These are phyloP conservation scores for Candida pseudofarinosa DNA, from an alignment of 805 yeast species.

Conservation along the genomic window DNA sequence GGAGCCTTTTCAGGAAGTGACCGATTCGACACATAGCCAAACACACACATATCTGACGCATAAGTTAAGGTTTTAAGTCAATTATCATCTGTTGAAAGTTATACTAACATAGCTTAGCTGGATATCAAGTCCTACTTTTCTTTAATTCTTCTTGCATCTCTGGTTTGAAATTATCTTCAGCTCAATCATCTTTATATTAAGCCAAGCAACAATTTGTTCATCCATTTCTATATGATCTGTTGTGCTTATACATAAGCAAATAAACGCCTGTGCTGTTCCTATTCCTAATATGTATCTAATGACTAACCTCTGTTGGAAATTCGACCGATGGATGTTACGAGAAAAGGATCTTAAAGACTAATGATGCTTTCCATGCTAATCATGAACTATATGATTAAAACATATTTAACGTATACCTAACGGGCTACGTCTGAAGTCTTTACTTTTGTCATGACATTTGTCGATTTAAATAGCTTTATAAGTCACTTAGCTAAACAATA, in stretches of 20 bases:
- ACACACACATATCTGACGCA: conserved; percentile 32
- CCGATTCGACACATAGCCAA: conserved; percentile 66
- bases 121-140: too few species aligned
- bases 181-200: not conserved
- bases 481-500: too few species aligned
- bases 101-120: not conserved
- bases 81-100: not conserved
- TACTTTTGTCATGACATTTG: not conserved
- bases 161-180: not conserved
- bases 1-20: conserved; percentile 61
- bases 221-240: not conserved
- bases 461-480: not conserved
- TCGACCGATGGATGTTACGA: not conserved
- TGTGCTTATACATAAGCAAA: not conserved
- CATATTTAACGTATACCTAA: conserved; percentile 25
- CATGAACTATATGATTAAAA: conserved; percentile 50
- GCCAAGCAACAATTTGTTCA: not conserved
- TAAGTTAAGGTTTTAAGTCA: too few species aligned
- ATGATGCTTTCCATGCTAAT: conserved; percentile 61
- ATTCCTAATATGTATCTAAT: not conserved
- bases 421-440: conserved; percentile 34
- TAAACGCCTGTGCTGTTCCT: not conserved
- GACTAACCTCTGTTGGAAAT: too few species aligned
- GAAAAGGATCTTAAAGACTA: conserved; percentile 24
- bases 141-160: not conserved